Base-by-base conservation (phyloP, 2,329 filamentous ascomycete genomes). In the Penicillium sp. region DNA sequence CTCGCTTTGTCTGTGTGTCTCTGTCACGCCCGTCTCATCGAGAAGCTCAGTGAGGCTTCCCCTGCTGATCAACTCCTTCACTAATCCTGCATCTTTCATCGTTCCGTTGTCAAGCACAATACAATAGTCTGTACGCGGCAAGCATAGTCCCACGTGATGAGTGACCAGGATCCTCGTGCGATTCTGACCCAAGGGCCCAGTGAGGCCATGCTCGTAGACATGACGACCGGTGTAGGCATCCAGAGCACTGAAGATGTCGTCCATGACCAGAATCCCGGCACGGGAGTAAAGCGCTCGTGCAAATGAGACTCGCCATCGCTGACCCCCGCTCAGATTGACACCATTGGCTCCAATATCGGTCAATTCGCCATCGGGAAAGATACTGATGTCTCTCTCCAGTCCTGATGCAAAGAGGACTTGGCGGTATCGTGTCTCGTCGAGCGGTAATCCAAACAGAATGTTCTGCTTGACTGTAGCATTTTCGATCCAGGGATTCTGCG, bases 311-410 rank as follows among this genome's bases (percentile, higher is more conserved):
- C 89, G 80, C 86, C 88, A 91, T 62, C 88, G 83, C 68, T 95
- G 89, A 0, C 89, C 89, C 54, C 89, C 89, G 53, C 85, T 89
- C 6, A 95, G 74, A 58, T 92, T 91, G 59, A 93, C 88, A 6
- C 89, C 89, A 54, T 92, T 91, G 2, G 87, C 86, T 10, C 89
- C 89, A 44, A 95, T 88, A 61, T 91, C 87, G 0, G 89, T 95
- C 40, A 80, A 71, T 59, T 93, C 88, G 3, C 88, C 88, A 62
- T 92, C 86, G 0, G 80, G 73, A 12, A 95, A 76, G 74, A 89
- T 88, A 12, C 84, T 80, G 28, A 95, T 72, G 59, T 95, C 89
- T 62, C 88, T 88, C 43, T 79, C 78, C 36, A 95, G 65, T 0
- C 87, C 87, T 53, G 88, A 93, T 2, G 84, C 86, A 30, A 82